Evolutionary conservation across 2,329 filamentous ascomycete genomes (phyloP).

Genomic region (Colletotrichum eremochloae): DNA sequence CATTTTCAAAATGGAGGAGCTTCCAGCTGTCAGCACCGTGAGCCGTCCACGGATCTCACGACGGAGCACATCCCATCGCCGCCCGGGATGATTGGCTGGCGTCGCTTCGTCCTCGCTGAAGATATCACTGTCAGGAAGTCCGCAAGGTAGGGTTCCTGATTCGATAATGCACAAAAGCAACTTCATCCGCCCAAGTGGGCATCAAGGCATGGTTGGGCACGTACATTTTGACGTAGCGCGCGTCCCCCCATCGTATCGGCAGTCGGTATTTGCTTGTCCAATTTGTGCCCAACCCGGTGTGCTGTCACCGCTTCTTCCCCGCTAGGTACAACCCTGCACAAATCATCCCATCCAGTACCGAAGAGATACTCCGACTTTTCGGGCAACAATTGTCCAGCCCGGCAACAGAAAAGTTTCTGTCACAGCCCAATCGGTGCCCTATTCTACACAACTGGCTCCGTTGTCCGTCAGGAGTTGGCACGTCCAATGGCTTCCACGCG

Average conservation of each 20-base stretch:
- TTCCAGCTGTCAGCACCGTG: constrained; percentile 6
- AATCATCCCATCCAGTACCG: constrained; percentile 46
- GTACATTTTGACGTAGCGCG: constrained; percentile 37
- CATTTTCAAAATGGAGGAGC: background rate
- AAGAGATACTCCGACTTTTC: constrained; percentile 48
- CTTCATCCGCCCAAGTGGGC: constrained; percentile 39
- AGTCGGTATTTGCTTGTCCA: constrained; percentile 38
- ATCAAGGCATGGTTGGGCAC: constrained; percentile 45
- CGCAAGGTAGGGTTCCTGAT: constrained; percentile 17
- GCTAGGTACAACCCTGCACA: constrained; percentile 52
- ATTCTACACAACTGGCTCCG: constrained; percentile 41
- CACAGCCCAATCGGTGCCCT: constrained; percentile 50
- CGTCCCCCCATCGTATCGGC: constrained; percentile 42
- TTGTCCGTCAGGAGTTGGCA: constrained; percentile 35
- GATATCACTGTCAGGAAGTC: constrained; percentile 10
- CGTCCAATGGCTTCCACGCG: constrained; percentile 37
- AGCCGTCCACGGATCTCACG: constrained; percentile 11
- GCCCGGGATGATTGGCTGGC: constrained; percentile 25
- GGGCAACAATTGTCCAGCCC: constrained; percentile 50
- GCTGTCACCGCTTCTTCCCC: constrained; percentile 51
- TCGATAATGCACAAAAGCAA: constrained; percentile 40
- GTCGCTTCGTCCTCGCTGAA: constrained; percentile 2
- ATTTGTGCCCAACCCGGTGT: constrained; percentile 44
- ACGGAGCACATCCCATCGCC: constrained; percentile 7
- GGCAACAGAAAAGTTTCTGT: constrained; percentile 42